Percentiles rank a stretch among this genome's conserved stretches.
Conservation (phyloP, 2,329 filamentous ascomycete genomes). For the Xylaria sp. region DNA sequence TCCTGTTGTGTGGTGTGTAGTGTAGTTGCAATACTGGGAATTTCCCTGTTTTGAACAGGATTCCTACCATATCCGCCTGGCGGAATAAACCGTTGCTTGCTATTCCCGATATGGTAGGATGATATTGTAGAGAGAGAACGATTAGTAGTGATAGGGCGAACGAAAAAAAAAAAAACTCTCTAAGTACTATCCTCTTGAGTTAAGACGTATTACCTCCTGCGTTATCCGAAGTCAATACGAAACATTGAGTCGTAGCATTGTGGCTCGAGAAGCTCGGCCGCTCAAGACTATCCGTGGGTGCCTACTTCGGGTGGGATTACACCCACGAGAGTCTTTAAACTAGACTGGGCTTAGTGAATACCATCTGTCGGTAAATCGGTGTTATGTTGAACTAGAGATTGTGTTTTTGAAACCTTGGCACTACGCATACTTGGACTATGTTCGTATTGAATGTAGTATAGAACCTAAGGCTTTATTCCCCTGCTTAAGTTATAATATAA, state of each 20-base stretch:
- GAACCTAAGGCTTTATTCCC: background rate
- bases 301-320: background rate
- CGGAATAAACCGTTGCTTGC: conserved; percentile 19
- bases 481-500: background rate
- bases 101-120: background rate
- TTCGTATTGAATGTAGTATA: background rate
- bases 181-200: background rate
- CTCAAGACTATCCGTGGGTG: background rate
- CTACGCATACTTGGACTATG: background rate
- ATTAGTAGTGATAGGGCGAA: background rate
- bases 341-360: background rate
- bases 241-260: background rate
- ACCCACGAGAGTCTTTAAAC: background rate
- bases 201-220: background rate
- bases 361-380: conserved; percentile 15
- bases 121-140: background rate
- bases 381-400: conserved; percentile 2
- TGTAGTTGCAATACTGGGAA: conserved; percentile 8
- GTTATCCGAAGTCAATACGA: background rate
- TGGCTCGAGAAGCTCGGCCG: background rate
- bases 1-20: background rate
- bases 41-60: conserved; percentile 4
- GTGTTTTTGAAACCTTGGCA: background rate
- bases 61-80: conserved; percentile 5
- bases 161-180: background rate